Conservation (phyloP, 768 basidiomycete genomes). For the Lactifluus echinatus region DNA sequence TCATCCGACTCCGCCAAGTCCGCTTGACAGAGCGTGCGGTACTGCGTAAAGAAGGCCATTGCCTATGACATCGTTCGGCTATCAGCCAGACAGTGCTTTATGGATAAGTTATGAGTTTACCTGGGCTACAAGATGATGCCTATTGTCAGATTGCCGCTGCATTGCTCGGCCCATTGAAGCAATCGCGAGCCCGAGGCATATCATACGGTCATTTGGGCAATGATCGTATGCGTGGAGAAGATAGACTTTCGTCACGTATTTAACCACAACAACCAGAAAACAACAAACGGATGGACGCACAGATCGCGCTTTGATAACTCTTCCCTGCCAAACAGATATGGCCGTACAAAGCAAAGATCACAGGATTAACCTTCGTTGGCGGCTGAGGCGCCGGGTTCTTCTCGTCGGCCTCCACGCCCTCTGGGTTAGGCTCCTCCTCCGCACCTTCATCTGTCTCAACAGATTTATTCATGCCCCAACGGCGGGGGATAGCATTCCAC, state of each 20-base stretch:
- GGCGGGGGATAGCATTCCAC: conserved; percentile 53
- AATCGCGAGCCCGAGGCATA: conserved; percentile 75
- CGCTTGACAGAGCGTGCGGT: conserved; percentile 53
- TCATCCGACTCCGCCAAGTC: conserved; percentile 47
- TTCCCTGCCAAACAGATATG: conserved; percentile 76
- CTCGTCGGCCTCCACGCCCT: conserved; percentile 20
- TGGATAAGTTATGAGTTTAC: conserved; percentile 25
- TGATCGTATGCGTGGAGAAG: conserved; percentile 83
- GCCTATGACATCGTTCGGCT: conserved; percentile 37
- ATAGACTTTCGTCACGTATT: conserved; percentile 52
- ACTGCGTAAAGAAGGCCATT: conserved; percentile 77
- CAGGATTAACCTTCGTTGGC: conserved; percentile 64
- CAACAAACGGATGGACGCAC: conserved; percentile 45
- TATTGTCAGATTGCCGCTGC: conserved; percentile 90
- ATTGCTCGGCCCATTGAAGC: conserved; percentile 85
- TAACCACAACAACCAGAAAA: not conserved
- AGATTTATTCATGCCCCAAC: conserved; percentile 44
- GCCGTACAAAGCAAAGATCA: conserved; percentile 68
- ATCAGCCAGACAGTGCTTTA: not conserved
- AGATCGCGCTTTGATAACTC: conserved; percentile 86
- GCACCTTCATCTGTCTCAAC: conserved; percentile 34
- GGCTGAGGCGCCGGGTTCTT: conserved; percentile 31
- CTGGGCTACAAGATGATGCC: conserved; percentile 82
- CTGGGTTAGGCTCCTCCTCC: conserved; percentile 33
- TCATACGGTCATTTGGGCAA: conserved; percentile 72